A percentile compares a stretch with the other conserved stretches of the same genome.
These are phyloP conservation scores for Escallonia herrerae DNA, from an alignment of 129 eudicot genomes.

Conservation along the genomic window DNA sequence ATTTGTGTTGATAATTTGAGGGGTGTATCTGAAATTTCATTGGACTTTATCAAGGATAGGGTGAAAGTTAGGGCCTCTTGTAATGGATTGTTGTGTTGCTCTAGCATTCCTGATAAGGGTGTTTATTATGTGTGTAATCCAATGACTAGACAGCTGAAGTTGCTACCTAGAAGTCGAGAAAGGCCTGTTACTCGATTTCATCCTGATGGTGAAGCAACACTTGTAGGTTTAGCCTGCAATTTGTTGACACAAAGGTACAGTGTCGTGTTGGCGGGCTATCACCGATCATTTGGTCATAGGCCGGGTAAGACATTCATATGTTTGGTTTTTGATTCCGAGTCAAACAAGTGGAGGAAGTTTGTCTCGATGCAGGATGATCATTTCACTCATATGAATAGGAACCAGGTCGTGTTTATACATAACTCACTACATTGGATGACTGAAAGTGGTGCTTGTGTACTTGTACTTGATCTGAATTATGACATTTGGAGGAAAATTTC, in stretches of 20 bases:
- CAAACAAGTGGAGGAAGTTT: conserved; percentile 69
- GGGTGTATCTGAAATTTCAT: conserved; percentile 67
- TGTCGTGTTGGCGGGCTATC: conserved; percentile 89
- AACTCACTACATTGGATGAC: conserved; percentile 88
- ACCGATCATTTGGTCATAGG: conserved; percentile 78
- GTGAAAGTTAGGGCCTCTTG: conserved; percentile 83
- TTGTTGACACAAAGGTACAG: conserved; percentile 34
- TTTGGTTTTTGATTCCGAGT: conserved; percentile 54
- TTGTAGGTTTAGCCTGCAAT: conserved; percentile 75
- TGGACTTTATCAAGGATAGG: conserved; percentile 69
- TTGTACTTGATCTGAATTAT: conserved; percentile 63
- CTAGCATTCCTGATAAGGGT: conserved; percentile 85
- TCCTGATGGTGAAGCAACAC: conserved; percentile 88
- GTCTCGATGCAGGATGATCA: conserved; percentile 61
- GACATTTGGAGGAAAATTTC: conserved; percentile 69
- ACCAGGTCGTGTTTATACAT: conserved; percentile 72
- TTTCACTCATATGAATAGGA: conserved; percentile 80
- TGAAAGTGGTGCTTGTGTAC: conserved; percentile 41
- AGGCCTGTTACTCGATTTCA: conserved; percentile 67
- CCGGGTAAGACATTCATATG: conserved; percentile 61
- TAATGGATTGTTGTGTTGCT: conserved; percentile 78
- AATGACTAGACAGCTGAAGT: conserved; percentile 56
- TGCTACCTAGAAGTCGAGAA: conserved; percentile 75
- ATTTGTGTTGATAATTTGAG: conserved; percentile 60
- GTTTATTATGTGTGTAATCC: conserved; percentile 91